Evolutionary conservation across 805 yeast genomes (phyloP), one percentile per base, ranked within the genome.

Genomic region (Candida silvicultrix): DNA sequence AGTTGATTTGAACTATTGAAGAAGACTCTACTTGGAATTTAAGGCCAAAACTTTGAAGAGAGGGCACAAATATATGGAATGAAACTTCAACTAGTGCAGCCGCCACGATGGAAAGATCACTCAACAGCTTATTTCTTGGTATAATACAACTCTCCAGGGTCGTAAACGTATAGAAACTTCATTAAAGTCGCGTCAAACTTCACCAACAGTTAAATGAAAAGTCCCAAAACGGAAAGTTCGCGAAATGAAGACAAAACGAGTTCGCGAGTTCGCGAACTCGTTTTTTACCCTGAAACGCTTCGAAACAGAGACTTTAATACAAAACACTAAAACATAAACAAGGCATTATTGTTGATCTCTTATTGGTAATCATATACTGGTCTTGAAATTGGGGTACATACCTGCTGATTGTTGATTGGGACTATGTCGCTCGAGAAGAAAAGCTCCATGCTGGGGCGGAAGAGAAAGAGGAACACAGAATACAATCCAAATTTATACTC

Each of bases 401-500:
- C n/a, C n/a, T n/a, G n/a, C n/a, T n/a, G n/a, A 14, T 5, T 34
- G 43, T 11, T 43, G 15, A 16, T 18, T 18, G 23, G 19, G 15
- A 25, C n/a, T n/a, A 48, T 45, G 51, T 35, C 49, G 18, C 31
- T 39, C 19, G 19, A 43, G 20, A 37, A 20, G 5, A 31, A 14
- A 20, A 25, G 5, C 50, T n/a, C 52, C 4, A 44, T 45, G 32
- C 40, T 49, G 7, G 45, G 25, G 29, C 43, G 52, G 21, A 49
- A 49, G 43, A 43, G 52, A 10, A 49, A 49, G 45, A 44, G 48
- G 28, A 37, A 37, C 39, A 20, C 23, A 2, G 39, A 21, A 11
- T 21, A 6, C 25, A 37, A 37, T 12, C 11, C 15, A 12, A 11
- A 21, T 12, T 3, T 15, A 4, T 21, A 20, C 25, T 19, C 39